Evolutionary conservation across 768 basidiomycete genomes (phyloP).

Genomic region (Boletus huronensis): DNA sequence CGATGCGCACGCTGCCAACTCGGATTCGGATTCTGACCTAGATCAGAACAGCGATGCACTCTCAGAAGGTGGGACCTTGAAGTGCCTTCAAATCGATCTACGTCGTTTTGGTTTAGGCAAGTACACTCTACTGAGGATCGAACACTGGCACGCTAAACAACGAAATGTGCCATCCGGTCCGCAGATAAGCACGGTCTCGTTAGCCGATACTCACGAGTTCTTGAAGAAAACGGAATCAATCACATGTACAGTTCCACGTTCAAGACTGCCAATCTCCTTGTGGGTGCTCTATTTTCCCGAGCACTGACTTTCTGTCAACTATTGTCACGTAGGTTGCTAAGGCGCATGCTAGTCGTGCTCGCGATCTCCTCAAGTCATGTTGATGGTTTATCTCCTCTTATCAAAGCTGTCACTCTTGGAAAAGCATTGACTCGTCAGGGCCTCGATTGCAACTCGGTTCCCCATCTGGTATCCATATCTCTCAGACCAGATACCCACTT

Average conservation of each 20-base stretch:
- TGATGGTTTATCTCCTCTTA: constrained; percentile 28
- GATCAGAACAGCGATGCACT: constrained; percentile 35
- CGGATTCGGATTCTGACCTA: constrained; percentile 37
- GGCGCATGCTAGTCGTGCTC: constrained; percentile 53
- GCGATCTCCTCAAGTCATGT: constrained; percentile 55
- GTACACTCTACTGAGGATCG: constrained; percentile 16
- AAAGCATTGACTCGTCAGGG: not conserved
- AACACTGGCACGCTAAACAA: not conserved
- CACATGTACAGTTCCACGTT: constrained; percentile 86
- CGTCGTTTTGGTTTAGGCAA: constrained; percentile 66
- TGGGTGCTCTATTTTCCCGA: constrained; percentile 30
- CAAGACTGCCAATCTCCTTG: constrained; percentile 77
- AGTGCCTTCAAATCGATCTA: constrained; percentile 74
- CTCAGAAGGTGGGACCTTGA: constrained; percentile 42
- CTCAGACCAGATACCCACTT: constrained; percentile 16
- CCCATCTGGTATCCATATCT: constrained; percentile 10
- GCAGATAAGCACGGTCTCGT: constrained; percentile 77
- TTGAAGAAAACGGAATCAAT: constrained; percentile 71
- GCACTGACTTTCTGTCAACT: not conserved
- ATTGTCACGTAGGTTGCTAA: constrained; percentile 46
- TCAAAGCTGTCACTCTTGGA: not conserved
- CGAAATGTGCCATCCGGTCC: constrained; percentile 2
- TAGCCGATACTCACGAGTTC: constrained; percentile 68
- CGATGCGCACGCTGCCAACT: constrained; percentile 36
- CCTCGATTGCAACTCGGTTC: not conserved